Conservation (phyloP, 2,329 filamentous ascomycete genomes). For the Incumbomyces lentus region DNA sequence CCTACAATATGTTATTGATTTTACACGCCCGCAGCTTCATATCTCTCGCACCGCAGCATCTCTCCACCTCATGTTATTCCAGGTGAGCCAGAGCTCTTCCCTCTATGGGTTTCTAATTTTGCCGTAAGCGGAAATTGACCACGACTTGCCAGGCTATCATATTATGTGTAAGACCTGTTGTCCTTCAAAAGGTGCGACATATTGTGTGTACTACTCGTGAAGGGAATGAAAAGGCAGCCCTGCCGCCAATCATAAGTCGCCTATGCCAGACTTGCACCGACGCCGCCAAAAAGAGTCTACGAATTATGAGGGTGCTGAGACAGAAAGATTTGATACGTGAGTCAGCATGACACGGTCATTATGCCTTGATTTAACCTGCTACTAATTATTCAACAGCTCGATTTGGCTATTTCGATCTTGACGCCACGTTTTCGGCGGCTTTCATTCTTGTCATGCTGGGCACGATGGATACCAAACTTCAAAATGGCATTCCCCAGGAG, state of each 20-base stretch:
- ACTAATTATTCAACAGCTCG: slow-evolving; percentile 10
- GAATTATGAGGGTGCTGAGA: slow-evolving; percentile 8
- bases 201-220: background rate
- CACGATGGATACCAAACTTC: slow-evolving; percentile 9
- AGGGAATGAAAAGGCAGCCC: background rate
- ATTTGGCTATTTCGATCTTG: slow-evolving; percentile 21
- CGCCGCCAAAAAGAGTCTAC: slow-evolving; percentile 17
- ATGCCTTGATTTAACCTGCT: too few species aligned
- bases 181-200: slow-evolving; percentile 11
- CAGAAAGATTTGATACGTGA: too few species aligned
- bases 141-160: too few species aligned
- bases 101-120: too few species aligned
- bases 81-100: slow-evolving; percentile 1
- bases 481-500: slow-evolving; percentile 14
- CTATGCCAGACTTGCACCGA: slow-evolving; percentile 13
- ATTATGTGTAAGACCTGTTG: slow-evolving; percentile 17
- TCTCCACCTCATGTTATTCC: slow-evolving; percentile 19
- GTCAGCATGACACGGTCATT: too few species aligned
- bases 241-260: background rate
- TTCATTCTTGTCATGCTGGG: slow-evolving; percentile 20
- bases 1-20: background rate
- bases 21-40: slow-evolving; percentile 13
- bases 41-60: slow-evolving; percentile 19
- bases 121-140: too few species aligned
- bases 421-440: slow-evolving; percentile 20